Base-by-base conservation (phyloP, 805 yeast species). In the Ogataea methylovora region DNA sequence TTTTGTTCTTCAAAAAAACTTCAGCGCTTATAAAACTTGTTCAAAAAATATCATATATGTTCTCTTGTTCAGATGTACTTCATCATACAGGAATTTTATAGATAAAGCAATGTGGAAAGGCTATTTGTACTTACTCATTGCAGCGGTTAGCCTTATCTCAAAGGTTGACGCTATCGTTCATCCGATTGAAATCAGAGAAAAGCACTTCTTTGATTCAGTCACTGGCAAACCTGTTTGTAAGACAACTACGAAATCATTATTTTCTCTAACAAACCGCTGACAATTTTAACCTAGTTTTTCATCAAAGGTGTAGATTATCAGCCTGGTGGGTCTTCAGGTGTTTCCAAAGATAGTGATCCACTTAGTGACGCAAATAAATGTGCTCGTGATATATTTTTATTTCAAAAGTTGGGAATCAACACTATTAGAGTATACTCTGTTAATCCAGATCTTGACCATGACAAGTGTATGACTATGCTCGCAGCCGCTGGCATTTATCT, bases 401-500 rank as follows among this genome's bases (percentile, higher is more conserved):
- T 90, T 54, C 95, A 88, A 60, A 73, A 79, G 32, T 69, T 90
- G 37, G 94, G 94, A 4, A 73, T 90, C 26, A 90, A 90, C 55
- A 83, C 96, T 0, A 71, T 90, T 25, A 69, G 97, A 41, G 84
- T 90, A 7, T 90, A 90, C 55, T 84, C 95, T 1, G 70, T 90
- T 27, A 86, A 86, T 48, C 85, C 95, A 3, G 73, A 74, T 16
- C 63, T 86, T 32, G 69, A 86, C 49, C 97, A 90, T 59, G 94
- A 87, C 48, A 70, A 67, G 34, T 90, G 97, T 52, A 90, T 90
- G 97, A 76, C 94, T 0, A 57, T 88, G 66, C 65, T 90, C 36
- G 97, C 96, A 0, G 68, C 80, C 7, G 94, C 96, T 0, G 96
- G 95, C 0, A 88, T 90, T n/a, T 90, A 88, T 52, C 62, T 90